Conservation (phyloP, 257 asterid genomes). For the Solanum raphanifolium region DNA sequence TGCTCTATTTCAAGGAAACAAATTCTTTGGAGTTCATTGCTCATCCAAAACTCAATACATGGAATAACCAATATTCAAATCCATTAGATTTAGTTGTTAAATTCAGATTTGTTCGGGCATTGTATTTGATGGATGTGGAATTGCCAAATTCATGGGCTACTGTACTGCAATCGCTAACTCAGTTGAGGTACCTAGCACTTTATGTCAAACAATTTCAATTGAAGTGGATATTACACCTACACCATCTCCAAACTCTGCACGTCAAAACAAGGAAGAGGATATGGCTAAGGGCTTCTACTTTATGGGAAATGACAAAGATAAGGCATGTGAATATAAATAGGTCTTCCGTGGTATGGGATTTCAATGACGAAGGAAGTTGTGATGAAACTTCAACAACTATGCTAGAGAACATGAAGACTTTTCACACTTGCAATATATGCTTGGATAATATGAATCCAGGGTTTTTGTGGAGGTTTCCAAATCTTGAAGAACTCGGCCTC, state of each 20-base stretch:
- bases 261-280: too few relatives aligned
- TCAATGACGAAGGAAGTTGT: neutral
- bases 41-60: neutral
- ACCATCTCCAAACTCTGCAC: too few relatives aligned
- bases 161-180: neutral
- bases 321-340: neutral
- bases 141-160: neutral
- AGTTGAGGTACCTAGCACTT: neutral
- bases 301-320: neutral
- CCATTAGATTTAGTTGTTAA: neutral
- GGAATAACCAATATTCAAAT: neutral
- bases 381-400: neutral
- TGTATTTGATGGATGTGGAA: neutral
- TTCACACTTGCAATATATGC: rapidly evolving
- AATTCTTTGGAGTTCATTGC: too few relatives aligned
- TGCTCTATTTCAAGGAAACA: too few relatives aligned
- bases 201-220: neutral
- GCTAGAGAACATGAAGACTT: neutral
- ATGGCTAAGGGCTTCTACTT: too few relatives aligned
- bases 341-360: neutral
- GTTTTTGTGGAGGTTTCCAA: neutral
- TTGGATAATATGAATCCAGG: neutral
- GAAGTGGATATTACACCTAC: neutral
- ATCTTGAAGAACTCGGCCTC: neutral
- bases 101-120: neutral